Conservation (phyloP, 2,329 filamentous ascomycete species). For the Neofusicoccum umdonicola region DNA sequence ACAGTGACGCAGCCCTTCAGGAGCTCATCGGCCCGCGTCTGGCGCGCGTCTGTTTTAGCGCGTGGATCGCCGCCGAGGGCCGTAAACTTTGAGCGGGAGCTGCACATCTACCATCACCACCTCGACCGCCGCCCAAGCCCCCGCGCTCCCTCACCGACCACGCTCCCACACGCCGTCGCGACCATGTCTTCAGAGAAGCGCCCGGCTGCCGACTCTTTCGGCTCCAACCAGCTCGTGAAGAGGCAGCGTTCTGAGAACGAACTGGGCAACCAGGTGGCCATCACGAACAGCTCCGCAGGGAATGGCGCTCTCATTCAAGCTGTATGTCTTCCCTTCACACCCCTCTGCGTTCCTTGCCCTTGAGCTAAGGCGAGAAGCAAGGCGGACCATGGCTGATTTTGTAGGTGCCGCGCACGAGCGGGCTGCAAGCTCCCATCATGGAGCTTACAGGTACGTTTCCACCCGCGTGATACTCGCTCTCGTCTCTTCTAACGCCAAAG, state of each 20-base stretch:
- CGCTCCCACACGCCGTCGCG: constrained; percentile 2
- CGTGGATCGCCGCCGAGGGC: constrained; percentile 10
- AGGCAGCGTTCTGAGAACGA: constrained; percentile 72
- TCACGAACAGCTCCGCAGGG: constrained; percentile 55
- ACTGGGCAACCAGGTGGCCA: constrained; percentile 52
- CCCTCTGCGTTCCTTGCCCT: not conserved
- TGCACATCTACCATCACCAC: not conserved
- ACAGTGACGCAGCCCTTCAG: constrained; percentile 8
- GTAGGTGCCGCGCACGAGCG: constrained; percentile 76
- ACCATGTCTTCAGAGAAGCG: constrained; percentile 89
- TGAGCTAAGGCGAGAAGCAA: constrained; percentile 25
- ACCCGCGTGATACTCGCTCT: not conserved
- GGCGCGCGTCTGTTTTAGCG: constrained; percentile 2
- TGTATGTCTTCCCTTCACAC: constrained; percentile 49
- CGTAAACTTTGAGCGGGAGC: constrained; percentile 16
- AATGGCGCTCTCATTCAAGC: constrained; percentile 65
- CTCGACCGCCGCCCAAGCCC: not conserved
- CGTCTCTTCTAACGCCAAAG: constrained; percentile 18
- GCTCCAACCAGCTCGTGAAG: constrained; percentile 80
- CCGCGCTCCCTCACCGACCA: not conserved
- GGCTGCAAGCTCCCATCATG: constrained; percentile 88
- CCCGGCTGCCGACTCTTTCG: constrained; percentile 80
- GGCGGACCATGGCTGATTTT: constrained; percentile 29
- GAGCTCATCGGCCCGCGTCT: constrained; percentile 9
- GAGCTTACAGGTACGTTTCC: constrained; percentile 69